These are phyloP conservation scores for Xylariaceae sp. DNA, from an alignment of 2,329 filamentous ascomycete species.

Conservation along the genomic window DNA sequence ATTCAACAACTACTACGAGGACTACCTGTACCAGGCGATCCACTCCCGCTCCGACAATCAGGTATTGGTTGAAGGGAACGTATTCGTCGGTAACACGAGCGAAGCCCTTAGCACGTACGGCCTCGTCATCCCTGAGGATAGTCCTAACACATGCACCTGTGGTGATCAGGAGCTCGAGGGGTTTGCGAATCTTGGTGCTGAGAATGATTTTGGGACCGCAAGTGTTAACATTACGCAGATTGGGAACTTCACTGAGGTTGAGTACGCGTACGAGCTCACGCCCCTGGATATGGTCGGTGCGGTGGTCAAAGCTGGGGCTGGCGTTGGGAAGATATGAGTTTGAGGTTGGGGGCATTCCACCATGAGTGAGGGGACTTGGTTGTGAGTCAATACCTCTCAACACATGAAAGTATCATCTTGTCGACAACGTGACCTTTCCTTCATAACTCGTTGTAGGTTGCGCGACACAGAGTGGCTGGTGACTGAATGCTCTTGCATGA, in stretches of 20 bases:
- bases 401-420: too few relatives aligned
- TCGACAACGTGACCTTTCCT: too few relatives aligned
- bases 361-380: background rate
- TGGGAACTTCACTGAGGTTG: slow-evolving; percentile 44
- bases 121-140: slow-evolving; percentile 49
- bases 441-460: too few relatives aligned
- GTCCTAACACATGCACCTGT: slow-evolving; percentile 47
- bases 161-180: slow-evolving; percentile 52
- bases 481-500: too few relatives aligned
- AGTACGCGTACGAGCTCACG: slow-evolving; percentile 46
- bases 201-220: slow-evolving; percentile 45
- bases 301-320: slow-evolving; percentile 40
- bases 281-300: slow-evolving; percentile 38
- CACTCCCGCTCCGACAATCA: slow-evolving; percentile 46
- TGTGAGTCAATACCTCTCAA: too few relatives aligned
- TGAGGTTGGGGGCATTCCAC: background rate
- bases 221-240: slow-evolving; percentile 48
- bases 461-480: too few relatives aligned
- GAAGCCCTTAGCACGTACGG: slow-evolving; percentile 51
- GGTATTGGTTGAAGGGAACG: slow-evolving; percentile 45
- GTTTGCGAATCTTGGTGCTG: slow-evolving; percentile 46
- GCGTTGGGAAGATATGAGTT: slow-evolving; percentile 40
- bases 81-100: slow-evolving; percentile 42
- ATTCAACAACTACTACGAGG: slow-evolving; percentile 46
- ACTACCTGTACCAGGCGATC: slow-evolving; percentile 44